phyloP scores from a whole-genome alignment of 1,284 basidiomycete species.

The Cryptococcus hybrid region DNA sequence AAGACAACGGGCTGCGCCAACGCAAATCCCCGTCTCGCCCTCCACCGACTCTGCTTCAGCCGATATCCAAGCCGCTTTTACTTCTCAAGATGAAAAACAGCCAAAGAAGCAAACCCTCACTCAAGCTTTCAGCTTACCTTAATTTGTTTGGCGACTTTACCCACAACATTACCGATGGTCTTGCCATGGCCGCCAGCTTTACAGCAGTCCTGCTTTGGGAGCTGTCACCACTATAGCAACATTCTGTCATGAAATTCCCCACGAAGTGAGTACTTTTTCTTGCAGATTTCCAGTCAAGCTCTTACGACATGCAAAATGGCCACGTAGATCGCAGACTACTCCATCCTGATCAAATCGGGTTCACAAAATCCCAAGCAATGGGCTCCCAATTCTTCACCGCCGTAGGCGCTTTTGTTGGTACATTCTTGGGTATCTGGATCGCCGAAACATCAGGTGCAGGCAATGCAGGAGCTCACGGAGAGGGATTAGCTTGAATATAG shows the following conservation, averaged over 20 bases:
- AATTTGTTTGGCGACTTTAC: conserved; percentile 87
- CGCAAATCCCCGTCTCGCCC: conserved; percentile 27
- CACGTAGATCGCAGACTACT: conserved; percentile 75
- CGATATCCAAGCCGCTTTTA: not conserved
- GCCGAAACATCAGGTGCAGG: conserved; percentile 53
- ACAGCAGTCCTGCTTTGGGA: conserved; percentile 80
- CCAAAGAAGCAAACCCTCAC: conserved; percentile 47
- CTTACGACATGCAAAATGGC: not conserved
- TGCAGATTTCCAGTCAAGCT: not conserved
- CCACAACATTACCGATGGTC: conserved; percentile 70
- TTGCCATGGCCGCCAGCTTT: conserved; percentile 82
- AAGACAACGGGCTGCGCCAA: conserved; percentile 21
- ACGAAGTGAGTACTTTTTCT: conserved; percentile 55
- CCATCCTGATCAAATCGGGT: conserved; percentile 80
- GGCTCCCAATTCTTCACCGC: conserved; percentile 85
- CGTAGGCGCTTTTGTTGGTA: conserved; percentile 82
- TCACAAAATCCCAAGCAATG: conserved; percentile 85
- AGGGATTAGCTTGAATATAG: conserved; percentile 23
- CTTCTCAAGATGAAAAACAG: conserved; percentile 15
- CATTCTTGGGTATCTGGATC: conserved; percentile 84
- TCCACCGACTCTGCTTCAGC: not conserved
- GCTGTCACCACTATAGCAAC: conserved; percentile 87
- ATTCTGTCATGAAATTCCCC: conserved; percentile 87
- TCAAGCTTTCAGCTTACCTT: conserved; percentile 81
- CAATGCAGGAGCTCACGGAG: conserved; percentile 11